Base-by-base conservation (phyloP, 1,284 basidiomycete genomes). In the Ceratobasidium sp. region DNA sequence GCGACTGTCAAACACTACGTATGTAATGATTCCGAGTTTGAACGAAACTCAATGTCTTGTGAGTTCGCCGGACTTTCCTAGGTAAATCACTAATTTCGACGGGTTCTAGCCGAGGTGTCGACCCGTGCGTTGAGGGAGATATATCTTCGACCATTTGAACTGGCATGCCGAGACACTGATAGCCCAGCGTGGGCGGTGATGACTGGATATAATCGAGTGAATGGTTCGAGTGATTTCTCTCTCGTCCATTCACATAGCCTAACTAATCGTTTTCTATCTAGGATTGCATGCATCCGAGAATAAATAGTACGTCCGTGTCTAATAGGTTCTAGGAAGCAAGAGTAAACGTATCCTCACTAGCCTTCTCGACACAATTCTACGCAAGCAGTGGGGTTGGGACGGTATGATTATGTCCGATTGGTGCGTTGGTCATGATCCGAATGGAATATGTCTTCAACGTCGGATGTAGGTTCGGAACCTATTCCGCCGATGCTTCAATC, bases 371-470 rank as follows among this genome's bases (percentile, higher is more conserved):
- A 85, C 84, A 27, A 87, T 93, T 63, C 84, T 93, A 44, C 87
- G 91, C 22, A 84, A 86, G 41, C 91, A 93, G 80, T 93, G 91
- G 91, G 84, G 84, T 27, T 92, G 90, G 77, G 81, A 88, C 56
- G 91, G 90, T 3, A 83, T 91, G 63, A 83, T 91, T 41, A 89
- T 91, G 78, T 90, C 88, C 76, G 90, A 91, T 79, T 92, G 90
- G 90, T 89, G 76, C 41, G 24, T 45, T 67, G 22, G 17, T 17
- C 50, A 60, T 59, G 66, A 6, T 51, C 29, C 41, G 71, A 74
- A 50, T 76, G 77, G 69, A 27, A 33, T 14, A 51, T 22, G 29
- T 8, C 51, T 51, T 71, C n/a, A n/a, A n/a, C n/a, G n/a, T n/a
- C 77, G 15, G 24, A 31, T 60, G 15, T 69, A 89, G 89, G 89